A percentile compares a stretch with the other conserved stretches of the same genome.
Evolutionary conservation across 1,284 basidiomycete genomes (phyloP).

Genomic region (Moniliophthora roreri): DNA sequence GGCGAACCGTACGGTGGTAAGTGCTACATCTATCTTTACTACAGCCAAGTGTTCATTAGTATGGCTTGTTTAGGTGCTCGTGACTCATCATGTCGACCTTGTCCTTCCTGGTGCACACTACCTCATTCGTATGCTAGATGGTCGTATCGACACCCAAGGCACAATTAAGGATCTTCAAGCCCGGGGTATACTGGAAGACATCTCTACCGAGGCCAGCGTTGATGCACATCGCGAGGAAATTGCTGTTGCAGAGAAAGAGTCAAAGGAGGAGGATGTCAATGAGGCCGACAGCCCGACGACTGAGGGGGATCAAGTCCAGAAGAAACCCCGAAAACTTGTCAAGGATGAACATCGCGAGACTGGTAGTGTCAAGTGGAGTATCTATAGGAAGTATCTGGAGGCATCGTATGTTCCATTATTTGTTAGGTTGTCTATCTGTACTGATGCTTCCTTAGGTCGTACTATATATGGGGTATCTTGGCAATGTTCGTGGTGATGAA

Average conservation of each 20-base stretch:
- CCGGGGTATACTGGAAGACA: slow-evolving; percentile 58
- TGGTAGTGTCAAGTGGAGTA: slow-evolving; percentile 76
- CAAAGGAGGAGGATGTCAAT: background rate
- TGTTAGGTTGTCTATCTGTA: slow-evolving; percentile 11
- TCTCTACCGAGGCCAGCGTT: slow-evolving; percentile 47
- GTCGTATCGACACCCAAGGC: slow-evolving; percentile 70
- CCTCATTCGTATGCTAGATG: slow-evolving; percentile 73
- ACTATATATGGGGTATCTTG: slow-evolving; percentile 62
- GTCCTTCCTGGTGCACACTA: slow-evolving; percentile 70
- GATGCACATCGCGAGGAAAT: slow-evolving; percentile 18
- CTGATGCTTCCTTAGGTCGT: slow-evolving; percentile 44
- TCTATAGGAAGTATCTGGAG: slow-evolving; percentile 78
- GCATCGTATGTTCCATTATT: slow-evolving; percentile 49
- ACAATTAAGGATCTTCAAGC: slow-evolving; percentile 57
- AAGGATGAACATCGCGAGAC: slow-evolving; percentile 71
- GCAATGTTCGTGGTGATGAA: slow-evolving; percentile 47
- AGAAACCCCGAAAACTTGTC: slow-evolving; percentile 64
- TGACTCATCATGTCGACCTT: slow-evolving; percentile 76
- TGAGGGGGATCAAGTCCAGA: slow-evolving; percentile 27
- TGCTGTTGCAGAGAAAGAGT: background rate
- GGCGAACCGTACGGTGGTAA: slow-evolving; percentile 65
- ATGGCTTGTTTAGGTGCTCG: slow-evolving; percentile 47
- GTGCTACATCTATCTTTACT: slow-evolving; percentile 19
- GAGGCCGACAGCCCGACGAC: slow-evolving; percentile 22
- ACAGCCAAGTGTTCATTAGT: slow-evolving; percentile 2